A percentile compares a stretch with the other conserved stretches of the same genome.
Evolutionary conservation across 202 grass and related monocot species (phyloP).

Genomic region (Cymbopogon flexuosus): DNA sequence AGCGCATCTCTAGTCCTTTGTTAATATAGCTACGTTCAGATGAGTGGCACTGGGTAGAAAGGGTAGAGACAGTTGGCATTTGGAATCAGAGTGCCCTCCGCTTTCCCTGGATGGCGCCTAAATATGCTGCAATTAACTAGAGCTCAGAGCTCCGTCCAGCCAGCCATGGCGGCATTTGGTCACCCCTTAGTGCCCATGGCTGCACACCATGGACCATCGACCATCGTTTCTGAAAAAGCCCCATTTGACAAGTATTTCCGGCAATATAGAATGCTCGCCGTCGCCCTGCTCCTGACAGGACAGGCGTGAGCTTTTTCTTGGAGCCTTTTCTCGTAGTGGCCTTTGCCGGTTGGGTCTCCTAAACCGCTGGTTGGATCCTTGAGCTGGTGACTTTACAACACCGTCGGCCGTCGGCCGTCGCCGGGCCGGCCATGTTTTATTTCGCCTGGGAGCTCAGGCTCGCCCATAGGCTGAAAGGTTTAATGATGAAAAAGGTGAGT

Average conservation of each 20-base stretch:
- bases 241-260: constrained; percentile 32
- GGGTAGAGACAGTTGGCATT: constrained; percentile 24
- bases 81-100: constrained; percentile 10
- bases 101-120: constrained; percentile 40
- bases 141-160: constrained; percentile 18
- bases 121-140: constrained; percentile 43
- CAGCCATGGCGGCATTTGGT: constrained; percentile 3
- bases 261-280: constrained; percentile 8
- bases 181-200: constrained; percentile 14
- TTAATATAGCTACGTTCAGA: constrained; percentile 22
- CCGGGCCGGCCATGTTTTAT: background rate
- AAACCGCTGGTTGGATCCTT: constrained; percentile 33
- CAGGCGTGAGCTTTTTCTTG: constrained; percentile 4
- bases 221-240: constrained; percentile 18
- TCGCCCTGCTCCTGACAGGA: background rate
- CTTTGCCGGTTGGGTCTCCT: constrained; percentile 14
- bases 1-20: constrained; percentile 26
- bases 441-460: background rate
- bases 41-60: background rate
- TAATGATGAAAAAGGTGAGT: constrained; percentile 26
- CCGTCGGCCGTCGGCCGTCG: background rate
- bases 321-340: constrained; percentile 1
- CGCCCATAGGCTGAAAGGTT: constrained; percentile 9
- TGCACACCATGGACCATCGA: constrained; percentile 30
- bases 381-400: background rate